Conservation (phyloP, 768 basidiomycete species). For the Hericium alpestre region DNA sequence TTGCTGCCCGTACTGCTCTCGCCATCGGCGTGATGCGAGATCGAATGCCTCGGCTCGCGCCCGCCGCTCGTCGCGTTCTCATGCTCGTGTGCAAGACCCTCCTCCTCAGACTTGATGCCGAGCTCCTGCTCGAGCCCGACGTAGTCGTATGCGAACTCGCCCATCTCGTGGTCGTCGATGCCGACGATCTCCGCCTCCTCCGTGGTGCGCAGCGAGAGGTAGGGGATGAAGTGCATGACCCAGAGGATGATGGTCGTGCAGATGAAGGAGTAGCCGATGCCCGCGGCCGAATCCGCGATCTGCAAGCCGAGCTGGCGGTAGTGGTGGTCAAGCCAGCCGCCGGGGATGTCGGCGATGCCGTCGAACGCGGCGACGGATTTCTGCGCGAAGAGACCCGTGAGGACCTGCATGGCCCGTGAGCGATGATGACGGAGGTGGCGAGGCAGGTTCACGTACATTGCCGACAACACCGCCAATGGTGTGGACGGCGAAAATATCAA, state of each 20-base stretch:
- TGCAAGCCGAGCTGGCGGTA: slow-evolving; percentile 37
- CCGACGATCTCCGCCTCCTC: slow-evolving; percentile 22
- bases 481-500: slow-evolving; percentile 88
- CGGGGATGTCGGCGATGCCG: slow-evolving; percentile 31
- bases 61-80: slow-evolving; percentile 10
- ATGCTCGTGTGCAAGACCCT: slow-evolving; percentile 10
- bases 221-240: slow-evolving; percentile 38
- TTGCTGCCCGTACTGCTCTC: background rate
- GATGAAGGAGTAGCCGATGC: slow-evolving; percentile 25
- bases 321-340: slow-evolving; percentile 34
- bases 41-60: slow-evolving; percentile 8
- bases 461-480: slow-evolving; percentile 70
- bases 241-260: slow-evolving; percentile 27
- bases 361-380: slow-evolving; percentile 35
- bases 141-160: slow-evolving; percentile 84
- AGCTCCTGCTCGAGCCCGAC: slow-evolving; percentile 45
- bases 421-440: background rate
- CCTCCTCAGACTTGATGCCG: slow-evolving; percentile 8
- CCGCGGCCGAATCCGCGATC: slow-evolving; percentile 24
- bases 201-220: slow-evolving; percentile 26
- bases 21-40: background rate
- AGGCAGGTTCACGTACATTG: slow-evolving; percentile 28
- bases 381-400: slow-evolving; percentile 20
- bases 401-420: slow-evolving; percentile 22
- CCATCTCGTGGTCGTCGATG: slow-evolving; percentile 81